phyloP scores from a whole-genome alignment of 495 filamentous ascomycete genomes.

The Penicillium pancosmium region DNA sequence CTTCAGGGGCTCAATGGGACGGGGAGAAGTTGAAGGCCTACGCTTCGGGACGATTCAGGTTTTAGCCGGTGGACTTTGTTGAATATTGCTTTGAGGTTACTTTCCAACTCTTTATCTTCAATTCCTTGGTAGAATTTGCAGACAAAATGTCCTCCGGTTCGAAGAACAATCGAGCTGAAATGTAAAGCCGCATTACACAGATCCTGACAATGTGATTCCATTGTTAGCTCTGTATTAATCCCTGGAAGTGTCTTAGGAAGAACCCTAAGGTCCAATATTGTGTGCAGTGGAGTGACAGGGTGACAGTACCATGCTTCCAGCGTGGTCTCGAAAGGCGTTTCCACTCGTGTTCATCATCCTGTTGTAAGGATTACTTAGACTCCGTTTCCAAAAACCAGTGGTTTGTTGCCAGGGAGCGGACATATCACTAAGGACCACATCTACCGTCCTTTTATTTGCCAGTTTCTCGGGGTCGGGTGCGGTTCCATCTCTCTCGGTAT shows the following conservation, averaged over 20 bases:
- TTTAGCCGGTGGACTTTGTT: conserved; percentile 80
- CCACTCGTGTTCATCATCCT: conserved; percentile 99
- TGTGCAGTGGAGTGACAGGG: too few species aligned
- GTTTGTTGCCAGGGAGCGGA: conserved; percentile 89
- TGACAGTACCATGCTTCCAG: conserved; percentile 80
- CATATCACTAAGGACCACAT: conserved; percentile 99
- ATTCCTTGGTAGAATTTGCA: conserved; percentile 96
- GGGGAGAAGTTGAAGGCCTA: conserved; percentile 42
- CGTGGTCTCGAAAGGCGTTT: conserved; percentile 82
- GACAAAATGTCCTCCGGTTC: conserved; percentile 80
- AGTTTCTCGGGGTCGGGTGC: not conserved
- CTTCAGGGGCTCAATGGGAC: too few species aligned
- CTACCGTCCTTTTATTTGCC: conserved; percentile 61
- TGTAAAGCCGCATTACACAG: conserved; percentile 81
- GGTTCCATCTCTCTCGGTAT: conserved; percentile 11
- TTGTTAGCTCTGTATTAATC: not conserved
- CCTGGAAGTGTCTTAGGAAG: too few species aligned
- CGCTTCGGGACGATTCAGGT: conserved; percentile 84
- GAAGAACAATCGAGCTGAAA: conserved; percentile 85
- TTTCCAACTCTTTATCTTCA: conserved; percentile 80
- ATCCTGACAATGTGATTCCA: conserved; percentile 59
- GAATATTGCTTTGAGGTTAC: conserved; percentile 72
- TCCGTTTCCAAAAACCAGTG: conserved; percentile 76
- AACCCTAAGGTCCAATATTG: not conserved
- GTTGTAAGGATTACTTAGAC: conserved; percentile 85